Evolutionary conservation across 1,284 basidiomycete species (phyloP), one percentile per base, ranked within the genome.

Genomic region (Irpex sp.): DNA sequence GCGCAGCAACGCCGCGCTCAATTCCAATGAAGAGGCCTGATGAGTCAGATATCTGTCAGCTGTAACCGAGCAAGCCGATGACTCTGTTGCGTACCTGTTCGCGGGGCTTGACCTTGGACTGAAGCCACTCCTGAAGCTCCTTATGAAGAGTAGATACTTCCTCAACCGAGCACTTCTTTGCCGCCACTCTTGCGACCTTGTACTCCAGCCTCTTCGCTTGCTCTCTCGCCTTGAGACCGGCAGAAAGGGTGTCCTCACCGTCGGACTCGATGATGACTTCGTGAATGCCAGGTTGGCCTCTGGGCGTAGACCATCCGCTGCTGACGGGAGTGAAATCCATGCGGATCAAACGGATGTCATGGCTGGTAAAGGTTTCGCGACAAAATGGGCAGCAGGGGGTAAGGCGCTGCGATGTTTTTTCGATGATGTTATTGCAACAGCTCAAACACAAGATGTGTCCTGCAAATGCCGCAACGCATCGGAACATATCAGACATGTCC

Each of bases 151-250:
- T 78, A 59, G 85, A 82, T 56, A 92, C 88, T 78, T 92, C 90
- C 74, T 92, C 90, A 64, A 92, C 89, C 34, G 89, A 91, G 77
- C 88, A 91, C 81, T 90, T 91, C 84, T 89, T 90, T n/a, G 85
- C 83, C 37, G 90, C 91, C 69, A 92, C 86, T 71, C 83, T 84
- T 63, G 86, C 86, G 63, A 92, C 89, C 76, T 85, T 90, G 76
- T 85, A 85, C 76, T 92, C 91, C 61, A 92, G 80, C 67, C 83
- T 78, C 51, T 86, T 84, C 64, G 84, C 86, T 66, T 89, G 87
- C 56, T 81, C 79, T 51, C 84, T 68, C 54, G 68, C 71, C 67
- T 81, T 82, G 59, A 80, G 77, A 69, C 77, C 79, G 68, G 79
- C 78, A 44, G 84, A 78, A 71, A 83, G 78, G 66, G 82, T 72